Base-by-base conservation (phyloP, 331 rosid genomes). In the Malus hybrid region DNA sequence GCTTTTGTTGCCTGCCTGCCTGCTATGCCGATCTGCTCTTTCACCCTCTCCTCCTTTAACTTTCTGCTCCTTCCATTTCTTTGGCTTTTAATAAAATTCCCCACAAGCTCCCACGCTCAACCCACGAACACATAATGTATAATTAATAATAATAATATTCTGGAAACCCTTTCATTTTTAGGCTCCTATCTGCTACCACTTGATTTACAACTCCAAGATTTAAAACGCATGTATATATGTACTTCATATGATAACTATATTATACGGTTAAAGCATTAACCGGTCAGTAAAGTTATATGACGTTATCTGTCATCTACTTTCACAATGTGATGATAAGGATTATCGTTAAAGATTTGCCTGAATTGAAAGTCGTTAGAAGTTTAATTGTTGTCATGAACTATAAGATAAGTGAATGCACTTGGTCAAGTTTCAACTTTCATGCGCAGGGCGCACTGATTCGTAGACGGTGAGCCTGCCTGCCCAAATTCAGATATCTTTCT, bases 41-140 rank as follows among this genome's bases (percentile, higher is more conserved):
- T 44, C 62, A 64, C 64, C 46, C 61, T 70, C 80, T 70, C 46
- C 65, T 59, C 44, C 82, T 74, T 68, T 64, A n/a, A 39, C 71
- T 66, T 72, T 80, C 60, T 79, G 70, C 65, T n/a, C 15, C 60
- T 57, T 5, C 64, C 64, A 22, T 36, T 67, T 62, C 34, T 24
- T 36, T 71, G 29, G 29, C 57, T 10, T 71, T 71, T 39, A 61
- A 39, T 71, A 48, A 63, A 14, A 57, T 22, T 57, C 13, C 13
- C 15, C 12, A 57, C 27, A 57, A 20, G 27, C 28, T 20, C 27
- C 28, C 64, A 57, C 64, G 28, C 29, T 20, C 31, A 20, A 20
- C 27, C 63, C 29, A 57, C 63, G 63, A 52, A 7, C 20, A 52
- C 3, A 52, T 52, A 52, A 52, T 52, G 19, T 4, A 52, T 52